phyloP scores from a whole-genome alignment of 305 asterid genomes.

The Plantago lanceolata region DNA sequence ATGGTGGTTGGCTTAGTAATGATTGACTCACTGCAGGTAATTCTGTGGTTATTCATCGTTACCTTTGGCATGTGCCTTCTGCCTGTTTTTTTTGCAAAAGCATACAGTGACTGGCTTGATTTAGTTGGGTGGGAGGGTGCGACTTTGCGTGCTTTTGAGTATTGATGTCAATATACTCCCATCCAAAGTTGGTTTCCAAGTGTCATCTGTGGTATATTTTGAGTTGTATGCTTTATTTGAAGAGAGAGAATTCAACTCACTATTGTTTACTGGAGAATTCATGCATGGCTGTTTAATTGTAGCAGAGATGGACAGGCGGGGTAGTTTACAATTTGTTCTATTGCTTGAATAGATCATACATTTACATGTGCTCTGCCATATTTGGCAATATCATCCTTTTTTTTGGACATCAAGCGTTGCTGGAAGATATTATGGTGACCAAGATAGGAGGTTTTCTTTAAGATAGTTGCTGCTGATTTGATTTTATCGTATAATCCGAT shows the following conservation, averaged over 20 bases:
- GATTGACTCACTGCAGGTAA: slow-evolving; percentile 48
- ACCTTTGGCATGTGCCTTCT: slow-evolving; percentile 36
- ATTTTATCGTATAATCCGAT: slow-evolving; percentile 9
- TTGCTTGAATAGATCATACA: slow-evolving; percentile 13
- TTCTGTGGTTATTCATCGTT: slow-evolving; percentile 36
- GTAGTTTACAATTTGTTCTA: slow-evolving; percentile 22
- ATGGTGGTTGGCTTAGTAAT: slow-evolving; percentile 10
- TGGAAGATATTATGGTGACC: slow-evolving; percentile 15
- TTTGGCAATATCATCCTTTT: slow-evolving; percentile 5
- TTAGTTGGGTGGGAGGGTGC: slow-evolving; percentile 28
- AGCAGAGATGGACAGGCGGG: slow-evolving; percentile 14
- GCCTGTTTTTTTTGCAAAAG: slow-evolving; percentile 32
- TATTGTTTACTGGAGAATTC: slow-evolving; percentile 14
- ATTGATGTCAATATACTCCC: slow-evolving; percentile 6
- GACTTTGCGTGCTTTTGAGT: slow-evolving; percentile 18
- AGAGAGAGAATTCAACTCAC: slow-evolving; percentile 14
- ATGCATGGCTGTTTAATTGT: slow-evolving; percentile 19
- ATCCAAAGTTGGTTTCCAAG: slow-evolving; percentile 25
- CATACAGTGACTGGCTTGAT: slow-evolving; percentile 26
- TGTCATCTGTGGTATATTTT: slow-evolving; percentile 22
- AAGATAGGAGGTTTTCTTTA: slow-evolving; percentile 24
- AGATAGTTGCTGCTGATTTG: slow-evolving; percentile 18
- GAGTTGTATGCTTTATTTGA: slow-evolving; percentile 20
- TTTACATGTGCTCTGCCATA: slow-evolving; percentile 18
- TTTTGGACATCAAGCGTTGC: slow-evolving; percentile 19